phyloP scores from a whole-genome alignment of 768 basidiomycete genomes.

The Rhizopogon vulgaris region DNA sequence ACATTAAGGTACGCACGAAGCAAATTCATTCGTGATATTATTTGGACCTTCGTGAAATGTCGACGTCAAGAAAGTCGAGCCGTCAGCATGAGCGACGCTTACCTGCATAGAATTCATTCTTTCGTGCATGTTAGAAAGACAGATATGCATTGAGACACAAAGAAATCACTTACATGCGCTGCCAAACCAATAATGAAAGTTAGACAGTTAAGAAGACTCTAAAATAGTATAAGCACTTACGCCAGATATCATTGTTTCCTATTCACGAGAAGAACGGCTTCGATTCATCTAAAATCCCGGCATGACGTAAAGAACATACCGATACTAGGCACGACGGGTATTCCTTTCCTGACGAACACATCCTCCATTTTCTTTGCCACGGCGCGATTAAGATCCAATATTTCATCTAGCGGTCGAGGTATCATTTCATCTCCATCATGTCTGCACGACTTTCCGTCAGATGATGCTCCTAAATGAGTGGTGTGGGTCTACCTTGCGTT shows the following conservation, averaged over 20 bases:
- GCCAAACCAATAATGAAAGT: background rate
- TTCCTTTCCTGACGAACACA: conserved; percentile 61
- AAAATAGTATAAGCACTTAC: conserved; percentile 36
- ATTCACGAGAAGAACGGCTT: background rate
- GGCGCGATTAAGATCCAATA: conserved; percentile 64
- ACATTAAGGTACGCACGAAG: conserved; percentile 42
- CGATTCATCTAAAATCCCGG: background rate
- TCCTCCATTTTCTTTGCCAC: conserved; percentile 66
- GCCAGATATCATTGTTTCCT: conserved; percentile 94
- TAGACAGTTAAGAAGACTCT: background rate
- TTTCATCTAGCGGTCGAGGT: conserved; percentile 79
- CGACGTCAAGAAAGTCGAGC: conserved; percentile 3
- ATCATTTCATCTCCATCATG: conserved; percentile 79
- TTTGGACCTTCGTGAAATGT: conserved; percentile 48
- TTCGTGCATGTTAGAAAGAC: conserved; percentile 6
- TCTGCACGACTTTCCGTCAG: conserved; percentile 30
- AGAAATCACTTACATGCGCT: conserved; percentile 50
- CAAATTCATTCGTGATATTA: conserved; percentile 59
- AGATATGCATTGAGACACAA: conserved; percentile 3
- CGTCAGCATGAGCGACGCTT: conserved; percentile 8
- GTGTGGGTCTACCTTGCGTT: conserved; percentile 48
- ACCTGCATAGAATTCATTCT: conserved; percentile 70
- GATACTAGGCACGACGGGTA: conserved; percentile 77
- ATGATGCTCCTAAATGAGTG: background rate
- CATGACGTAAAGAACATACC: conserved; percentile 35